These are phyloP conservation scores for Suhomyces prunicola DNA, from an alignment of 805 yeast species.

Conservation along the genomic window DNA sequence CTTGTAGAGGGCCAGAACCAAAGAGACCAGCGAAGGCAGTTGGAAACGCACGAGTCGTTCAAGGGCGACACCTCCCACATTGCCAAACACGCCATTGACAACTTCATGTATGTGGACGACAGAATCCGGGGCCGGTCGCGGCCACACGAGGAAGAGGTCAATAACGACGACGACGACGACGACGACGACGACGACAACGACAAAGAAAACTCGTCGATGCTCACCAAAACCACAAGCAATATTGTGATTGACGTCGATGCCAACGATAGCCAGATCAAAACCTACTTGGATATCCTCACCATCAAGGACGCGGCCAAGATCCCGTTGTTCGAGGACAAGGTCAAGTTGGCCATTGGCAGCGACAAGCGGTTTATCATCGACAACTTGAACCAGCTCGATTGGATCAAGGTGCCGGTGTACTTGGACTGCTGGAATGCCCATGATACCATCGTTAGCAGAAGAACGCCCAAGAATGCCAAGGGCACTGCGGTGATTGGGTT, in stretches of 20 bases:
- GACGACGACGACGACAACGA: conserved; percentile 9
- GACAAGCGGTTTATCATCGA: conserved; percentile 42
- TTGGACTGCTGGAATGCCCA: conserved; percentile 78
- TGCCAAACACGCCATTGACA: conserved; percentile 35
- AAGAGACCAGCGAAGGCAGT: conserved; percentile 24
- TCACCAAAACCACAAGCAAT: conserved; percentile 9
- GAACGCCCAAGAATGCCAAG: conserved; percentile 52
- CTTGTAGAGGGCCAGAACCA: conserved; percentile 29
- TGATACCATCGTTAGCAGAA: conserved; percentile 79
- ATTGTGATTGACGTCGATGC: conserved; percentile 20
- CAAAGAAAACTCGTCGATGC: neutral
- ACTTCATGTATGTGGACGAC: conserved; percentile 33
- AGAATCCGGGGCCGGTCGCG: neutral
- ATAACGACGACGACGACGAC: conserved; percentile 8
- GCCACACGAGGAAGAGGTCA: conserved; percentile 10
- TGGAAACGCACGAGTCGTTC: conserved; percentile 33
- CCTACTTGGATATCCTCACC: conserved; percentile 15
- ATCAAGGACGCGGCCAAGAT: conserved; percentile 15
- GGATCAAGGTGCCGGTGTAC: conserved; percentile 77
- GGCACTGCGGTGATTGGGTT: conserved; percentile 53
- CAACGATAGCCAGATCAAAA: conserved; percentile 21
- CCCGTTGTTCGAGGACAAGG: conserved; percentile 28
- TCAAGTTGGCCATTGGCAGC: conserved; percentile 31
- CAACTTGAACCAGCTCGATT: conserved; percentile 59
- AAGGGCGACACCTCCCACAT: conserved; percentile 41